These are phyloP conservation scores for Chrysoporthe puriensis DNA, from an alignment of 2,329 filamentous ascomycete genomes.

Conservation along the genomic window DNA sequence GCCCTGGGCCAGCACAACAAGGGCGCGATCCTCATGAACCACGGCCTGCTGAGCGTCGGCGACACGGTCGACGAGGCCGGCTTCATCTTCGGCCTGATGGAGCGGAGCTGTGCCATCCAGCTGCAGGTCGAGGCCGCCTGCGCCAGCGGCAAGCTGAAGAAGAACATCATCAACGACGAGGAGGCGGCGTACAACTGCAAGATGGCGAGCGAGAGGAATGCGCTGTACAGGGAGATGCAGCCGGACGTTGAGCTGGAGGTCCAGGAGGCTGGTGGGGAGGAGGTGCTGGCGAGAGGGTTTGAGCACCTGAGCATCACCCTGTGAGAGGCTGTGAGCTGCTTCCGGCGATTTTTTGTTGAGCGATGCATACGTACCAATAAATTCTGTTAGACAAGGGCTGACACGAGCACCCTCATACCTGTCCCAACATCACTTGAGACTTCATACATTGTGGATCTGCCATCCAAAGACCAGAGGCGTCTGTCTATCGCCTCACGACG, in stretches of 20 bases:
- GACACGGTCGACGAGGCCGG: conserved; percentile 74
- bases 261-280: conserved; percentile 43
- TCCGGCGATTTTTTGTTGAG: not conserved
- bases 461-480: conserved; percentile 1
- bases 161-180: conserved; percentile 45
- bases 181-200: conserved; percentile 45
- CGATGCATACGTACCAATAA: not conserved
- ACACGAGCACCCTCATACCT: not conserved
- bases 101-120: conserved; percentile 71
- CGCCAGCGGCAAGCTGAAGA: conserved; percentile 46
- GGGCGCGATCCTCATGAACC: conserved; percentile 70
- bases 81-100: conserved; percentile 70
- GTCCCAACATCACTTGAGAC: not conserved
- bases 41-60: conserved; percentile 73
- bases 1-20: conserved; percentile 62
- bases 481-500: not conserved
- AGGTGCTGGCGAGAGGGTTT: conserved; percentile 35
- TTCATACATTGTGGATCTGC: not conserved
- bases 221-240: conserved; percentile 51
- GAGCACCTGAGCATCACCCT: conserved; percentile 27
- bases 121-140: conserved; percentile 68
- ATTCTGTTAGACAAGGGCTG: no score
- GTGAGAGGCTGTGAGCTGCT: not conserved
- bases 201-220: conserved; percentile 52
- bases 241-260: conserved; percentile 52